Percentiles rank a stretch among this genome's conserved stretches.
Evolutionary conservation across 2,329 filamentous ascomycete species (phyloP).

Genomic region (Fusarium sp.): DNA sequence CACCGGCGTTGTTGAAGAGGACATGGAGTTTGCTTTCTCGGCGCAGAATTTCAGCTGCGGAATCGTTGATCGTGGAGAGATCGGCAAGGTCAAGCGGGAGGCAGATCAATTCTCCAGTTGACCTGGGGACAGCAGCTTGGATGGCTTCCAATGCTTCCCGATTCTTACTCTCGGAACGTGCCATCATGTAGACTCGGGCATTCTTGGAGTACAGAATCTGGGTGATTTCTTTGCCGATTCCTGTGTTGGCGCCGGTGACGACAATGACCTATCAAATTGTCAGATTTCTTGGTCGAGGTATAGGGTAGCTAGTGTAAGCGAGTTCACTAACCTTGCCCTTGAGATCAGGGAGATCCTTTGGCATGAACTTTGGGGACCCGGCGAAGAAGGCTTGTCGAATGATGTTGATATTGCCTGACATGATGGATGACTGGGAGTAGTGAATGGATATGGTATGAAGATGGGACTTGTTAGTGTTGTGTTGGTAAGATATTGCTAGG

Average conservation of each 20-base stretch:
- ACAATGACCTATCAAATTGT: slow-evolving; percentile 55
- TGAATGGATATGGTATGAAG: background rate
- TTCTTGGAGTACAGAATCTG: slow-evolving; percentile 65
- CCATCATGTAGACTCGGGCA: slow-evolving; percentile 64
- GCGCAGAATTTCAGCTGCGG: slow-evolving; percentile 38
- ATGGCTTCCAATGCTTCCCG: slow-evolving; percentile 56
- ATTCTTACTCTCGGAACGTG: slow-evolving; percentile 56
- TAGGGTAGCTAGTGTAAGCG: background rate
- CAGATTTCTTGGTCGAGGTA: background rate
- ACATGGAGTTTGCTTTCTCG: slow-evolving; percentile 47
- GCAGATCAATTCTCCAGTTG: slow-evolving; percentile 52
- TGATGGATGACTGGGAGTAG: background rate
- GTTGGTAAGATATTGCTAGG: background rate
- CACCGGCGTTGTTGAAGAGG: slow-evolving; percentile 56
- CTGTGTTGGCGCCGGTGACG: slow-evolving; percentile 54
- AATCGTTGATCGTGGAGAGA: slow-evolving; percentile 42
- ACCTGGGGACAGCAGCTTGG: slow-evolving; percentile 45
- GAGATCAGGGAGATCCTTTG: slow-evolving; percentile 72
- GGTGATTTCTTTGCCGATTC: slow-evolving; percentile 62
- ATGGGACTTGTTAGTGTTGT: too few species aligned
- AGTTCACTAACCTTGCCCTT: slow-evolving; percentile 58
- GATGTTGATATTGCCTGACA: slow-evolving; percentile 5
- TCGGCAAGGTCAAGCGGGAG: slow-evolving; percentile 56
- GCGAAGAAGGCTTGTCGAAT: slow-evolving; percentile 23
- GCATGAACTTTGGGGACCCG: slow-evolving; percentile 35